Evolutionary conservation across 1,284 basidiomycete genomes (phyloP), one percentile per base, ranked within the genome.

Genomic region (Ganoderma lucidum): DNA sequence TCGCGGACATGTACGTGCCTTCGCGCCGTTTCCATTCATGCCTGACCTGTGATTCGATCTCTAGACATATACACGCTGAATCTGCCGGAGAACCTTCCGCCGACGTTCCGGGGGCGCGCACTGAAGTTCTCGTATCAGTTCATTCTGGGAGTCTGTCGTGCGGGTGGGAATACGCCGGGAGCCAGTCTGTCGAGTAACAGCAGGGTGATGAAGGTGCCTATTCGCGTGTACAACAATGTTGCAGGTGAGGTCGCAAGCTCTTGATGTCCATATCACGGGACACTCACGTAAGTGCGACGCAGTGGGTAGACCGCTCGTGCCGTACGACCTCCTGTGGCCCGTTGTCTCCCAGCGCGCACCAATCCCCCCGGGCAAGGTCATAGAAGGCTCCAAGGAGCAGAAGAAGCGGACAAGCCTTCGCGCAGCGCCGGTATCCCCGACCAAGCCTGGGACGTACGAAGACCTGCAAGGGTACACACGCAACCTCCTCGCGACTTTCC

Each of bases 71-170:
- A 97, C 79, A 88, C 88, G 0, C 81, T 96, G 2, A 80, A 83
- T 2, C 82, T 98, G 0, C 96, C 97, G 0, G 83, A 89, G 6
- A 89, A 89, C 67, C 84, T 99, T 0, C 97, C 97, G 0, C 97
- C 97, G 0, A 95, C 96, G 0, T 98, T 94, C 82, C 87, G 89
- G 53, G 97, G 97, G 1, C 91, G 92, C 63, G 86, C 91, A 0
- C 85, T 98, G 71, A 87, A 87, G 74, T 97, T 99, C 79, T 91
- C 92, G 10, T 99, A 99, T 78, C 92, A 96, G 74, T 87, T 99
- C 14, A 85, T 94, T 12, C 86, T 99, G 1, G 96, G 96, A 1
- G 92, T 93, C 0, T 96, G 94, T 81, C 88, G 95, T 3, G 87
- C 90, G 8, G 83, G 84, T 32, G 79, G 83, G 14, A 85, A 83